Evolutionary conservation across 179 eudicot species (phyloP).

Genomic region (Spergularia azorica): DNA sequence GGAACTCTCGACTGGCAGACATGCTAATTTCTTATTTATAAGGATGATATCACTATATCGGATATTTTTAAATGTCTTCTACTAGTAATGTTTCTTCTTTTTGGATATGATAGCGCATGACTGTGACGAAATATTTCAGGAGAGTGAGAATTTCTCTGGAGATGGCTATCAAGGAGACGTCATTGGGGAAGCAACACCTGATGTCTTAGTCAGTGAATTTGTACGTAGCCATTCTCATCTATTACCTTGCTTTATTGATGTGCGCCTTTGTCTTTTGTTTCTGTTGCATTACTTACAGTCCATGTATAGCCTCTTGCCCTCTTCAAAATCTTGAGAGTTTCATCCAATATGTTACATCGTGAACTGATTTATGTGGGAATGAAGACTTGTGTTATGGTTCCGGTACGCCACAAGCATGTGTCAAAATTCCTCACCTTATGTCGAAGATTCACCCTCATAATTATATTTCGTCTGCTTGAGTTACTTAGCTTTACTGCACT

Average conservation of each 20-base stretch:
- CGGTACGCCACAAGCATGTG: background rate
- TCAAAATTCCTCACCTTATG: background rate
- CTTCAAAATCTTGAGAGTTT: background rate
- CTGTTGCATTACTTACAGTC: background rate
- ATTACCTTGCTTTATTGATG: constrained; percentile 7
- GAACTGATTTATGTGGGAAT: background rate
- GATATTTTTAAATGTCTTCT: background rate
- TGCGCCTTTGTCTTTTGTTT: background rate
- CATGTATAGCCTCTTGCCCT: background rate
- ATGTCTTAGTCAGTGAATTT: constrained; percentile 87
- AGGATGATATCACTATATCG: background rate
- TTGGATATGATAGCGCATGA: constrained; percentile 19
- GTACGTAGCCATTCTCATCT: constrained; percentile 49
- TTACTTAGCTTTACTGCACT: background rate
- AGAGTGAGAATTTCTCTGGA: constrained; percentile 52
- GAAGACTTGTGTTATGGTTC: background rate
- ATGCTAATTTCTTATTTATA: background rate
- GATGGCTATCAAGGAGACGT: constrained; percentile 90
- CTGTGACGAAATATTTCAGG: constrained; percentile 46
- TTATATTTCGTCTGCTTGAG: background rate
- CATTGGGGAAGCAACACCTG: constrained; percentile 92
- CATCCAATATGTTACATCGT: background rate
- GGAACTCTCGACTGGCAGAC: background rate
- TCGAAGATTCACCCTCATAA: background rate
- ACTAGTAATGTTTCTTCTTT: background rate